These are phyloP conservation scores for Nothomitra cinnamomea DNA, from an alignment of 2,329 filamentous ascomycete species.

Conservation along the genomic window DNA sequence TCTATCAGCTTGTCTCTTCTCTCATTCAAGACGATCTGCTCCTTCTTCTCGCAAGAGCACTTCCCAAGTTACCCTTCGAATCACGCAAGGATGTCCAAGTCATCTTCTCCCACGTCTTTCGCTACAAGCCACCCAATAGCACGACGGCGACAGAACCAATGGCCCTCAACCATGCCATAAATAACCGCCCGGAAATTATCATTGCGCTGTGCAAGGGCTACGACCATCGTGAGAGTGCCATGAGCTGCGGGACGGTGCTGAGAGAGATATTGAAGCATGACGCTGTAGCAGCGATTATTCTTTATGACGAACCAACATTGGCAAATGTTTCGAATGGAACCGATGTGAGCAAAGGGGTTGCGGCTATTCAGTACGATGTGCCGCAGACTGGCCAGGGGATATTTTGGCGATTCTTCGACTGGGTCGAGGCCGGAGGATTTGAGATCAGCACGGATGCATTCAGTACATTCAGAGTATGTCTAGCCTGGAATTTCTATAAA, in stretches of 20 bases:
- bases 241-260: slow-evolving; percentile 76
- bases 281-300: slow-evolving; percentile 72
- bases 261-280: slow-evolving; percentile 85
- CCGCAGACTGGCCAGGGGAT: slow-evolving; percentile 66
- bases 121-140: slow-evolving; percentile 56
- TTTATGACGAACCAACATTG: slow-evolving; percentile 66
- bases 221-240: slow-evolving; percentile 76
- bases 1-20: slow-evolving; percentile 68
- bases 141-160: slow-evolving; percentile 58
- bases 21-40: slow-evolving; percentile 84
- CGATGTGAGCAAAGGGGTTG: not conserved
- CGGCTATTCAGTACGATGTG: slow-evolving; percentile 52
- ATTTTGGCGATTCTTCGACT: slow-evolving; percentile 94
- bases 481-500: not conserved
- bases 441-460: slow-evolving; percentile 96
- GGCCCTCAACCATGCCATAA: slow-evolving; percentile 76
- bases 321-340: not conserved
- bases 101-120: slow-evolving; percentile 88
- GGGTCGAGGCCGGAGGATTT: slow-evolving; percentile 93
- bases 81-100: slow-evolving; percentile 90
- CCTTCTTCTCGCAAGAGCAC: slow-evolving; percentile 62
- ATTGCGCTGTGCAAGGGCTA: slow-evolving; percentile 81
- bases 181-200: slow-evolving; percentile 71
- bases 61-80: slow-evolving; percentile 83
- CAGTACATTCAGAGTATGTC: slow-evolving; percentile 70